Percentiles rank a stretch among this genome's conserved stretches.
phyloP scores from a whole-genome alignment of 257 asterid species.

The Coffea canephora region DNA sequence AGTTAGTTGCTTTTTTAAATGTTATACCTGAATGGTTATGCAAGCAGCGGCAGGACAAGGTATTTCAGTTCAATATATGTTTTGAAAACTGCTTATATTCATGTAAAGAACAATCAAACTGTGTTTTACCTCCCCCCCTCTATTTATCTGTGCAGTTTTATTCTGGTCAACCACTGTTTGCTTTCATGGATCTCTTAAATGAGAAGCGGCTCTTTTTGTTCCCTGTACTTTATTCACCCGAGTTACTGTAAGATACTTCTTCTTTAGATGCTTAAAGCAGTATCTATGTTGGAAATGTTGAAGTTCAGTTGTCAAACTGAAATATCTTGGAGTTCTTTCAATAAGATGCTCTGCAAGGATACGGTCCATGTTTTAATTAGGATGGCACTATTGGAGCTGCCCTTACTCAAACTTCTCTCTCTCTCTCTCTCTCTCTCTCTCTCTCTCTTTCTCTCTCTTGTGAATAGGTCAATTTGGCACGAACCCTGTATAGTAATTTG shows the following conservation, averaged over 20 bases:
- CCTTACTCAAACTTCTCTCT: not conserved
- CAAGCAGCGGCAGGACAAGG: constrained; percentile 61
- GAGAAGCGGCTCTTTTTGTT: constrained; percentile 61
- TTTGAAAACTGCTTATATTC: not conserved
- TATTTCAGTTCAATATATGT: constrained; percentile 24
- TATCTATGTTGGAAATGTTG: no score
- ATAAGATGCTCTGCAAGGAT: not conserved
- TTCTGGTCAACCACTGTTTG: constrained; percentile 63
- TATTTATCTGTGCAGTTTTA: constrained; percentile 51
- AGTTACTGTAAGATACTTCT: constrained; percentile 57
- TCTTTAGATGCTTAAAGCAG: not conserved
- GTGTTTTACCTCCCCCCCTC: not conserved
- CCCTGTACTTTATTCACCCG: constrained; percentile 66
- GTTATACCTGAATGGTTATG: constrained; percentile 90
- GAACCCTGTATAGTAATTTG: constrained; percentile 91
- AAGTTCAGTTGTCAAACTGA: not conserved
- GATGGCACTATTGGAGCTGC: not conserved
- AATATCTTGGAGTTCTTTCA: not conserved
- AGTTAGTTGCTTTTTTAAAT: constrained; percentile 64
- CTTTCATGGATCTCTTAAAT: constrained; percentile 59
- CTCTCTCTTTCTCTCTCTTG: no score
- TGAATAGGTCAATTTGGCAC: constrained; percentile 60
- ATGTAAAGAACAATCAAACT: not conserved
- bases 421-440: no score
- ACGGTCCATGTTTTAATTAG: not conserved